phyloP scores from a whole-genome alignment of 2,329 filamentous ascomycete species.

The Ceratocystis lukuohia region DNA sequence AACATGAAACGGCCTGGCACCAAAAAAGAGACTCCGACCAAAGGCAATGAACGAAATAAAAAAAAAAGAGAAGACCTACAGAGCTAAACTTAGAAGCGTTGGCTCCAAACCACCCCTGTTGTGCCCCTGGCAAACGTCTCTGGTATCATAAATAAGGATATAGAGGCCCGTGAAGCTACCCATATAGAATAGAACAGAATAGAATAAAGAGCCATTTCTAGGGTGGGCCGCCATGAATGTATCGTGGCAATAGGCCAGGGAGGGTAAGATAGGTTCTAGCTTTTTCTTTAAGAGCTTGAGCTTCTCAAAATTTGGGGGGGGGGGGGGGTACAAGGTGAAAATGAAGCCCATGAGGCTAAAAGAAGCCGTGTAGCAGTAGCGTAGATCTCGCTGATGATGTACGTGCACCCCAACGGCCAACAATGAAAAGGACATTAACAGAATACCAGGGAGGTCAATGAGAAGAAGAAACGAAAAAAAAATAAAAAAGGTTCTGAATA shows the following conservation, averaged over 20 bases:
- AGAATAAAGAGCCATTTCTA: background rate
- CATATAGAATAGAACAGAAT: background rate
- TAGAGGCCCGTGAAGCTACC: background rate
- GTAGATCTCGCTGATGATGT: constrained; percentile 4
- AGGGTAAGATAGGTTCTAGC: background rate
- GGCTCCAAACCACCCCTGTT: background rate
- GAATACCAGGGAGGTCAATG: background rate
- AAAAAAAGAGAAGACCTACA: background rate
- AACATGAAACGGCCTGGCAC: background rate
- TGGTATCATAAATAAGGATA: background rate
- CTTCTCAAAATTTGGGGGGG: background rate
- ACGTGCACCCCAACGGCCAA: background rate
- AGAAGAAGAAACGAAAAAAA: constrained; percentile 5
- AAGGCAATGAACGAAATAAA: background rate
- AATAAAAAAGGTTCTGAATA: background rate
- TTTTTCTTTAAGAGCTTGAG: constrained; percentile 1
- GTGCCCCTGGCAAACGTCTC: background rate
- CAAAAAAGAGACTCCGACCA: background rate
- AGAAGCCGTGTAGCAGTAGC: background rate
- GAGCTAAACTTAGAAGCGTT: background rate
- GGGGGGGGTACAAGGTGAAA: background rate
- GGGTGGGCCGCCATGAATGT: background rate
- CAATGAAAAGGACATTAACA: background rate
- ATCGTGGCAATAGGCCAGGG: background rate
- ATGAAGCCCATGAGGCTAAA: background rate